A percentile compares a stretch with the other conserved stretches of the same genome.
phyloP scores from a whole-genome alignment of 2,329 filamentous ascomycete species.

The Xenoacremonium recifei region DNA sequence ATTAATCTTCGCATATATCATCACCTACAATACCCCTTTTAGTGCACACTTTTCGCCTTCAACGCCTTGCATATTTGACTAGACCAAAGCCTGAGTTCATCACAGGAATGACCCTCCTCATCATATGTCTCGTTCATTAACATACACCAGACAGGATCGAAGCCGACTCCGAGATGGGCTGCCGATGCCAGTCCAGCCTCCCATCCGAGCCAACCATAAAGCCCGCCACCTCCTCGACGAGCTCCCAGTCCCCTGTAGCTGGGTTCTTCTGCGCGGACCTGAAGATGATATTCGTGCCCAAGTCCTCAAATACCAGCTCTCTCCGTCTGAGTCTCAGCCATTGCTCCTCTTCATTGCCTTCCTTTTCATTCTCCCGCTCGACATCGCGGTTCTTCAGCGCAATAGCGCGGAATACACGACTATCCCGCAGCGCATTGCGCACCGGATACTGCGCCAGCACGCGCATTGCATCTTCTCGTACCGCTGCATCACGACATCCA shows the following conservation, averaged over 20 bases:
- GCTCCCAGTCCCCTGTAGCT: constrained; percentile 32
- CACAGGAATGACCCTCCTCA: no score
- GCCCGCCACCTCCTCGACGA: constrained; percentile 37
- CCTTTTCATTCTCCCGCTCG: constrained; percentile 30
- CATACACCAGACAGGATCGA: constrained; percentile 25
- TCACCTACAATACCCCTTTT: no score
- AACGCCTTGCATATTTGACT: no score
- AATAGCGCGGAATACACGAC: constrained; percentile 38
- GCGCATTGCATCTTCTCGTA: constrained; percentile 39
- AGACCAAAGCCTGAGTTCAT: no score
- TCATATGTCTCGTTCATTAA: constrained; percentile 3
- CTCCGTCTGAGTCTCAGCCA: constrained; percentile 38
- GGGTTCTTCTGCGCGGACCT: constrained; percentile 32
- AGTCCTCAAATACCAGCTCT: constrained; percentile 38
- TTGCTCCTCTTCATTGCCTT: constrained; percentile 34
- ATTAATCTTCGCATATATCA: neutral
- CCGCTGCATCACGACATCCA: constrained; percentile 37
- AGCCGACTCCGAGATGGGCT: constrained; percentile 33
- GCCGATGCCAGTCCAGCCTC: constrained; percentile 32
- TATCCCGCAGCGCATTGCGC: constrained; percentile 44
- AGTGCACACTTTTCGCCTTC: no score
- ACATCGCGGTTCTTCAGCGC: constrained; percentile 35
- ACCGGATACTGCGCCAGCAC: constrained; percentile 41
- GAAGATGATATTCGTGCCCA: constrained; percentile 36
- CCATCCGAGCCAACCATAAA: constrained; percentile 30